phyloP scores from a whole-genome alignment of 441 rosid genomes.

The Populus hybrid region DNA sequence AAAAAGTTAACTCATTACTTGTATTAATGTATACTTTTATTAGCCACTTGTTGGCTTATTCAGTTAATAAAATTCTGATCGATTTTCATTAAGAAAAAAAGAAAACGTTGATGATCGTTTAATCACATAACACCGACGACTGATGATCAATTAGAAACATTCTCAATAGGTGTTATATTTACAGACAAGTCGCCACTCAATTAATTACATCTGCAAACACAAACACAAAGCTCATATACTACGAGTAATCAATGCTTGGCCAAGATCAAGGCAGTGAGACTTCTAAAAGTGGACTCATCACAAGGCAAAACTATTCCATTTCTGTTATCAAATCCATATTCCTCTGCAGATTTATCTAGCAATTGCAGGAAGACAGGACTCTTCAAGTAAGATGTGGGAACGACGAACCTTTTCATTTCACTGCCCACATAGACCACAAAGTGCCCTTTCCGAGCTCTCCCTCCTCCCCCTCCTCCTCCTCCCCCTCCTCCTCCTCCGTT shows the following conservation, averaged over 20 bases:
- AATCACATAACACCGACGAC: no score
- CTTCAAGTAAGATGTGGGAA: conserved; percentile 27
- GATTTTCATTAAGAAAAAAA: background rate
- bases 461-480: background rate
- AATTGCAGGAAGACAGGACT: conserved; percentile 23
- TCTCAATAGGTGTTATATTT: background rate
- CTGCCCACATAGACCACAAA: conserved; percentile 38
- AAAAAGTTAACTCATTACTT: no score
- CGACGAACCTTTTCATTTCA: conserved; percentile 28
- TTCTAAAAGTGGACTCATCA: conserved; percentile 6
- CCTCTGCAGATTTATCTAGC: conserved; percentile 32
- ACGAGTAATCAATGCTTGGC: background rate
- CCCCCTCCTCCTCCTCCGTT: background rate
- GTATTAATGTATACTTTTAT: background rate
- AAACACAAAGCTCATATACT: background rate
- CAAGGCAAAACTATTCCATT: conserved; percentile 12
- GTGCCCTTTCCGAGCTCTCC: conserved; percentile 35
- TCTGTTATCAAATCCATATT: conserved; percentile 9
- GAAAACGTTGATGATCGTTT: background rate
- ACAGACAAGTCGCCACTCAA: background rate
- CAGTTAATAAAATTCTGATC: background rate
- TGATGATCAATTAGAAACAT: no score
- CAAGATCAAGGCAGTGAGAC: background rate
- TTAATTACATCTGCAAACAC: background rate
- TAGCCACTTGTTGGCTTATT: background rate